Percentiles rank a stretch among this genome's conserved stretches.
phyloP scores from a whole-genome alignment of 2,329 filamentous ascomycete genomes.

The Arthrobotrys megalospora region DNA sequence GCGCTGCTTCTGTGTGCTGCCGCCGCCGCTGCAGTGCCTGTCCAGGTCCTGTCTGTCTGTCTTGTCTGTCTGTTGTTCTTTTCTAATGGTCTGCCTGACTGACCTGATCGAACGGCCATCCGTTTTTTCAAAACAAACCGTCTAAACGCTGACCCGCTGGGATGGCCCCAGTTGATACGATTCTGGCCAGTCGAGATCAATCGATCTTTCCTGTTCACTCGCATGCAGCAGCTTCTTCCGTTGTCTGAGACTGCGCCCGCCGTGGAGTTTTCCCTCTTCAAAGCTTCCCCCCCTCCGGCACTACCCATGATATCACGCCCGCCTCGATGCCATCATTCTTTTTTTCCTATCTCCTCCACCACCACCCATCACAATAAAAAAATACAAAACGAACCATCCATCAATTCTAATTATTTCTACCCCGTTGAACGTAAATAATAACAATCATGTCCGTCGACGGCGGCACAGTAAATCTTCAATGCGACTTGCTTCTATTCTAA shows the following conservation, averaged over 20 bases:
- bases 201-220: constrained; percentile 23
- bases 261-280: background rate
- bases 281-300: background rate
- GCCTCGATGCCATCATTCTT: background rate
- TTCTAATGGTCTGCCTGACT: background rate
- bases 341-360: too few relatives aligned
- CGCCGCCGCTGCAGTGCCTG: background rate
- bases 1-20: background rate
- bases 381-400: background rate
- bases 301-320: background rate
- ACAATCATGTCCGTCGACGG: too few relatives aligned
- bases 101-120: background rate
- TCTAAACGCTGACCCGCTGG: constrained; percentile 32
- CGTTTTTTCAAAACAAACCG: constrained; percentile 46
- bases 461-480: too few relatives aligned
- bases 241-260: background rate
- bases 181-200: constrained; percentile 24
- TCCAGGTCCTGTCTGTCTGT: background rate
- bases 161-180: constrained; percentile 23
- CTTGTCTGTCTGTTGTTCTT: background rate
- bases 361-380: too few relatives aligned
- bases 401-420: too few relatives aligned
- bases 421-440: too few relatives aligned
- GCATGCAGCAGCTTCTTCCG: constrained; percentile 54
- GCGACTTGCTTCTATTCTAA: background rate